These are phyloP conservation scores for Candida alai DNA, from an alignment of 805 yeast genomes.

Conservation along the genomic window DNA sequence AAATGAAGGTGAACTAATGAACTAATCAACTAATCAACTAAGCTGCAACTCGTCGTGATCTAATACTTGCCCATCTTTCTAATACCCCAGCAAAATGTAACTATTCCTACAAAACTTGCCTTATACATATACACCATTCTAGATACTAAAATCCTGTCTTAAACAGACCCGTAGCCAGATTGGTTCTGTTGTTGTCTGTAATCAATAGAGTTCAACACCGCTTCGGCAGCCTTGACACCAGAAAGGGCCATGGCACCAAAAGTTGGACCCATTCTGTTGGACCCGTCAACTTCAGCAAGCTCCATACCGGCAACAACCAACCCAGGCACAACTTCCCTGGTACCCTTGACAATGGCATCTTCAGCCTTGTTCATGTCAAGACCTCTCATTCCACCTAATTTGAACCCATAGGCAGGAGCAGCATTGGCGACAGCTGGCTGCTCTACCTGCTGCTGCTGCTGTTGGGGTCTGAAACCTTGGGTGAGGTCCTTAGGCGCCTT, in stretches of 20 bases:
- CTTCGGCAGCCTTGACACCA: constrained; percentile 76
- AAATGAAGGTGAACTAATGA: too few species aligned
- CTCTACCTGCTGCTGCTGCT: constrained; percentile 4
- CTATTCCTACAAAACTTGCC: too few species aligned
- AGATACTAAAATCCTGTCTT: background rate
- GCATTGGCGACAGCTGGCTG: constrained; percentile 2
- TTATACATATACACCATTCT: too few species aligned
- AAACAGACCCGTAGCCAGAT: constrained; percentile 3
- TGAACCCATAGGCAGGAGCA: constrained; percentile 19
- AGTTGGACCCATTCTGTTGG: constrained; percentile 82
- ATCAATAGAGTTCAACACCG: constrained; percentile 36
- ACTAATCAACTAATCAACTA: too few species aligned
- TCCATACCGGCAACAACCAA: constrained; percentile 76
- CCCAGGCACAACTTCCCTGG: constrained; percentile 64
- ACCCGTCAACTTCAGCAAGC: constrained; percentile 70
- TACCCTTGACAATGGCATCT: constrained; percentile 67
- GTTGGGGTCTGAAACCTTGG: constrained; percentile 31
- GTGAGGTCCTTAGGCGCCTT: constrained; percentile 37
- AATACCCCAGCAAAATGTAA: too few species aligned
- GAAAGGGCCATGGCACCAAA: constrained; percentile 79
- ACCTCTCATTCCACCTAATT: constrained; percentile 69
- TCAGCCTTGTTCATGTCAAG: constrained; percentile 76
- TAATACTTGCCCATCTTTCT: too few species aligned
- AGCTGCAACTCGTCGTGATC: too few species aligned
- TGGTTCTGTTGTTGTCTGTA: constrained; percentile 32